Base-by-base conservation (phyloP, 345 rosid species). In the Luvunga scandens region DNA sequence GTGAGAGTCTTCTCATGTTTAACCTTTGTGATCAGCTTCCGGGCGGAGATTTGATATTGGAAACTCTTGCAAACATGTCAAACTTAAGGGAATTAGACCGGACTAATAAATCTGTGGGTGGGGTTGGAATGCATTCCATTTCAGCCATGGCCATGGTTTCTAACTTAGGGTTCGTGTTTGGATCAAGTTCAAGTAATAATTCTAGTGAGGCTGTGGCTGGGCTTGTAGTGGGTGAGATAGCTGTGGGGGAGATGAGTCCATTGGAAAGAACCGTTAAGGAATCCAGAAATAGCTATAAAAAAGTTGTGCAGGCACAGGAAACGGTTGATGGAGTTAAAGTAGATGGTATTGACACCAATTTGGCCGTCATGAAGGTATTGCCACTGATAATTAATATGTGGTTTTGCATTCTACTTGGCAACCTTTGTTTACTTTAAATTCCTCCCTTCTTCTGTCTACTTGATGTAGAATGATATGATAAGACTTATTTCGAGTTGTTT, bases 321-420 rank as follows among this genome's bases (percentile, higher is more conserved):
- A 89, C 99, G 19, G 89, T 96, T 10, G 90, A 91, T 87, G 98
- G 88, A 76, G 99, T 91, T 59, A 92, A 92, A 88, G 94, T 96
- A 76, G 95, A 90, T 48, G 99, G 99, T 75, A 86, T 96, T 78
- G 98, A 94, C 79, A 91, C 98, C 84, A 96, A 96, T 86, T 50
- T 94, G 87, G 99, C 99, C 28, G 93, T 96, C 69, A 96, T 94
- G 99, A 94, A 96, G 99, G 99, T 96, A 90, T 66, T 69, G 64
- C 76, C 72, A 12, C 3, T 50, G 25, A 64, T 79, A 25, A 64
- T 59, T 39, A 33, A 31, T 77, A 63, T 25, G 9, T 36, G n/a
- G 22, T 38, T 76, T 57, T 73, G 56, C n/a, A 38, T 70, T 73
- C 69, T 28, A 31, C 57, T 72, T 69, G 30, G 50, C 68, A 30